Base-by-base conservation (phyloP, 2,329 filamentous ascomycete genomes). In the Beauveria asiatica region DNA sequence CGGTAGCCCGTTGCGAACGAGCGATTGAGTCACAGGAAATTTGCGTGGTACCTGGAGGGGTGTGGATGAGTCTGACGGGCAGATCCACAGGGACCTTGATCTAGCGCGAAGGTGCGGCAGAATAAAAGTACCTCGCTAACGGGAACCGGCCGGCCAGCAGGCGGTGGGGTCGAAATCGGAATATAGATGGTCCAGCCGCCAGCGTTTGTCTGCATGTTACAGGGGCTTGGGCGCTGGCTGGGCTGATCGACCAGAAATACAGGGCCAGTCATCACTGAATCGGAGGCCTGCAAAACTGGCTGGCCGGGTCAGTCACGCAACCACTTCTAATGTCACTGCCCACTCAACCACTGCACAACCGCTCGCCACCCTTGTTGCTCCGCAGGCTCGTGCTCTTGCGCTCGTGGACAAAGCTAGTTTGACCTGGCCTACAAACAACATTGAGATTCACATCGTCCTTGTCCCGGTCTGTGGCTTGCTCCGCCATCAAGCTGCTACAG, bases 1-100 rank as follows among this genome's bases (percentile, higher is more conserved):
- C 23, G 17, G 13, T 39, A 45, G 56, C 19, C 48, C 41, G 57
- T 60, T 62, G 37, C 50, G 53, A 54, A 41, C 39, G 44, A 27
- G 54, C 55, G 49, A 57, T 68, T 70, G 68, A 76, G 73, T 77
- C 75, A 76, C 74, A 73, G 68, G 70, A 74, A 73, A 72, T 74
- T 74, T 72, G 70, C 66, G 60, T 53, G 48, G 48, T 46, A 57
- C 54, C 48, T 48, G 49, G 57, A 58, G 57, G 39, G 57, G 48
- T 52, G 23, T 39, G 7, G 37, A 37, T 52, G 57, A n/a, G 57
- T 39, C 39, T 41, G 48, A 51, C 41, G 62, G 57, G 44, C 30
- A 60, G 58, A 50, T 60, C 50, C 50, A 54, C 42, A 49, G 44
- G 23, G 55, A 55, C 49, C 45, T 55, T 61, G 41, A 54, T 9